Evolutionary conservation across 768 basidiomycete species (phyloP), one percentile per base, ranked within the genome.

Genomic region (Podaxis sp.): DNA sequence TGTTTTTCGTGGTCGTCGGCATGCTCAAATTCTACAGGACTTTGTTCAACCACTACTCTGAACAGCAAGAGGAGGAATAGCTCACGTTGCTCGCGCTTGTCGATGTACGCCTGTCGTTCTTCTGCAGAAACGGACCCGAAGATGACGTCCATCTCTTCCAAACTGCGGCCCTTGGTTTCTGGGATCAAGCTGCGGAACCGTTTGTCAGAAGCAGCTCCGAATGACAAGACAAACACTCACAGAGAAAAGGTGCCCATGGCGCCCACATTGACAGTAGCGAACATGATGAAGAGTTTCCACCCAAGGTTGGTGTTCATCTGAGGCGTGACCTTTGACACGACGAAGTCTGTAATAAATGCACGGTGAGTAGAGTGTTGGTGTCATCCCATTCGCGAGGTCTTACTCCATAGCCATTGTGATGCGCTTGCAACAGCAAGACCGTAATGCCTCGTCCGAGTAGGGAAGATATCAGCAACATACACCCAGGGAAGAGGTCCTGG

Each of bases 331-430:
- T 90, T 90, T 3, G 88, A 80, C 20, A 93, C 80, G 58, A 87
- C 84, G 65, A 90, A 91, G 73, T 89, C 88, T 89, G 62, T n/a
- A 36, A 36, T 10, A 53, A n/a, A n/a, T 26, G 22, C 17, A 11
- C 1, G 20, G 20, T 50, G 4, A 50, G 24, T 30, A 58, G 33
- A 68, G 64, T n/a, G 67, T 67, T 69, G 40, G 44, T 22, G 48
- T 26, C 17, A 15, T 11, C 30, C 20, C 11, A 37, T n/a, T 4
- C 20, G 11, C 1, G 22, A 52, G 52, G 17, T 80, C 85, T 59
- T 67, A 89, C 88, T 92, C 82, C 83, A 93, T 8, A 95, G 74
- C 92, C 92, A 94, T 61, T 95, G 93, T 2, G 90, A 86, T 15
- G 86, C 85, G 62, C 88, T 88, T 0, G 88, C 93, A 4, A 86